Evolutionary conservation across 352 stramenopile species (phyloP).

Genomic region (Pythium aristosporum): DNA sequence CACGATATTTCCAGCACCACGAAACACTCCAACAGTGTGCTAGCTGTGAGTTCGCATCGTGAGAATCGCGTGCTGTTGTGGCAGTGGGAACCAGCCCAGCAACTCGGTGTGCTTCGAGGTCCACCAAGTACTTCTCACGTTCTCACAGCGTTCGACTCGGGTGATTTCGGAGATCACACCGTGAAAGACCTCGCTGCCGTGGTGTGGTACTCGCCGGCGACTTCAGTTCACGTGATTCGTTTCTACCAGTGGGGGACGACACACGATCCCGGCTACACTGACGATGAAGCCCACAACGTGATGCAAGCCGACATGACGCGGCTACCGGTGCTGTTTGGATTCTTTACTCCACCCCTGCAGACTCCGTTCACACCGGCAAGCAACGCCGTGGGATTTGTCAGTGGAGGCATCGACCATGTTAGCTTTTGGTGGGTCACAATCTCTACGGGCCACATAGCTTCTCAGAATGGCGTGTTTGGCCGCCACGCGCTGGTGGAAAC

Average conservation of each 20-base stretch:
- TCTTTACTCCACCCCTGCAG: constrained; percentile 31
- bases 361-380: background rate
- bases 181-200: constrained; percentile 42
- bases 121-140: constrained; percentile 16
- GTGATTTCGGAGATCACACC: constrained; percentile 10
- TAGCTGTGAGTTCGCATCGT: constrained; percentile 20
- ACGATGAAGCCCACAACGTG: constrained; percentile 18
- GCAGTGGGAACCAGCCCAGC: constrained; percentile 23
- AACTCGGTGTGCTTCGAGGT: constrained; percentile 16
- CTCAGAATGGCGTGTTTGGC: constrained; percentile 66
- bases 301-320: constrained; percentile 48
- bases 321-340: constrained; percentile 56
- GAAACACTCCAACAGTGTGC: constrained; percentile 39
- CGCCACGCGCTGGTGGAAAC: constrained; percentile 58
- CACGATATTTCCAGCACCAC: constrained; percentile 50
- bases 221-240: constrained; percentile 23
- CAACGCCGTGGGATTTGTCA: constrained; percentile 44
- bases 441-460: constrained; percentile 43
- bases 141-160: constrained; percentile 24
- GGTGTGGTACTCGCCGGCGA: constrained; percentile 37
- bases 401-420: constrained; percentile 64
- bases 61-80: constrained; percentile 25
- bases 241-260: constrained; percentile 42
- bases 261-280: constrained; percentile 16
- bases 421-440: constrained; percentile 61